phyloP scores from a whole-genome alignment of 371 early-diverging fungal genomes.

The Smittium culicis region DNA sequence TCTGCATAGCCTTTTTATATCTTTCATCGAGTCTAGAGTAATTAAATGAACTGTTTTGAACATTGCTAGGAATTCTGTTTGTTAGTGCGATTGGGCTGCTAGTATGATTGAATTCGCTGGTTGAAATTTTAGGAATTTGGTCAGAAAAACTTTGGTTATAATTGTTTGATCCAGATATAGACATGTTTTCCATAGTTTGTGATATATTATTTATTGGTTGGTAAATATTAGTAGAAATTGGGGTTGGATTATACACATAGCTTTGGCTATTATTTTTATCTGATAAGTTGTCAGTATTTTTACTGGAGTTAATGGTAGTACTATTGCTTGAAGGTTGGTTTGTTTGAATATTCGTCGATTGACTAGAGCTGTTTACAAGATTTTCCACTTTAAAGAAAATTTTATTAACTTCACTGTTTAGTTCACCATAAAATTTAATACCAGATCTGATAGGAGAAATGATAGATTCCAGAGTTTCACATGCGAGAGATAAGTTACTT shows the following conservation, averaged over 20 bases:
- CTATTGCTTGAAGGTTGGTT: background rate
- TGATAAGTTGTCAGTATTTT: background rate
- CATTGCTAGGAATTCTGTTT: background rate
- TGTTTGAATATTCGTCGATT: background rate
- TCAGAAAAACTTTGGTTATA: background rate
- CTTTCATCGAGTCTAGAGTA: background rate
- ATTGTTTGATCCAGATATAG: background rate
- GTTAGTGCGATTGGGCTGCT: background rate
- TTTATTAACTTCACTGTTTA: slow-evolving; percentile 1
- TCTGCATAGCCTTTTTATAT: background rate
- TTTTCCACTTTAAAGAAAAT: background rate
- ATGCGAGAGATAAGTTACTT: background rate
- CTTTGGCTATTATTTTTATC: background rate
- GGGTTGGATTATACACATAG: background rate
- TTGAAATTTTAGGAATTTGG: background rate
- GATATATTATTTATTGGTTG: background rate
- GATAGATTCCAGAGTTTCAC: background rate
- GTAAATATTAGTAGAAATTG: background rate
- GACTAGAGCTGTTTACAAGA: background rate
- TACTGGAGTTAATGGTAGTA: background rate
- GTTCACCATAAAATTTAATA: slow-evolving; percentile 1
- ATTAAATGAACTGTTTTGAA: background rate
- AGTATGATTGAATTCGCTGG: background rate
- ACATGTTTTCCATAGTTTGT: background rate
- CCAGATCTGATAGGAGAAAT: background rate